These are phyloP conservation scores for Penicillium sp. DNA, from an alignment of 2,329 filamentous ascomycete species.

Conservation along the genomic window DNA sequence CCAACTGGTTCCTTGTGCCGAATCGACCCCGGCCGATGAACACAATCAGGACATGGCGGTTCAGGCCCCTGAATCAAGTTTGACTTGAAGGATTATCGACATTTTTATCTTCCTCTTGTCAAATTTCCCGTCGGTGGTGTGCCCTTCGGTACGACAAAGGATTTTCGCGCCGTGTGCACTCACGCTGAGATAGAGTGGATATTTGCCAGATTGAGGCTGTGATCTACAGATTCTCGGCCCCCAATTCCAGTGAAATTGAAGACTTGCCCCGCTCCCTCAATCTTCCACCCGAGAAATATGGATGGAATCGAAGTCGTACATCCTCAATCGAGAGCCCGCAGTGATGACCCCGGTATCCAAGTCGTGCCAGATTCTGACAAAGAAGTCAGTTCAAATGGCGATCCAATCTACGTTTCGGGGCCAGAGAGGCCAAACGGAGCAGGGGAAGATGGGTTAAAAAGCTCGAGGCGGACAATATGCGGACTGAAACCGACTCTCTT, in stretches of 20 bases:
- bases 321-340: background rate
- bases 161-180: too few species aligned
- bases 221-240: background rate
- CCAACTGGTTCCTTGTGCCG: background rate
- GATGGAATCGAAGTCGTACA: background rate
- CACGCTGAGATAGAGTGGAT: background rate
- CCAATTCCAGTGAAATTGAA: background rate
- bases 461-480: background rate
- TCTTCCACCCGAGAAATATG: background rate
- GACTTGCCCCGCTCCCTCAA: background rate
- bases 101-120: background rate
- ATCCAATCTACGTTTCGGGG: background rate
- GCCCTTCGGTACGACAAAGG: background rate
- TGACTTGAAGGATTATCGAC: background rate
- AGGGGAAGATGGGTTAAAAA: background rate
- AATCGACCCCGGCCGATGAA: background rate
- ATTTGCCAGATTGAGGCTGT: background rate
- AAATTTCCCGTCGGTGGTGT: background rate
- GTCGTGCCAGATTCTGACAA: background rate
- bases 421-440: background rate
- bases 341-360: background rate
- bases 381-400: background rate
- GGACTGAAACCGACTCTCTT: background rate
- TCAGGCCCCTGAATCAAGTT: background rate
- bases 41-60: background rate